These are phyloP conservation scores for Parachlorella kessleri DNA, from an alignment of 139 green algal species.

Conservation along the genomic window DNA sequence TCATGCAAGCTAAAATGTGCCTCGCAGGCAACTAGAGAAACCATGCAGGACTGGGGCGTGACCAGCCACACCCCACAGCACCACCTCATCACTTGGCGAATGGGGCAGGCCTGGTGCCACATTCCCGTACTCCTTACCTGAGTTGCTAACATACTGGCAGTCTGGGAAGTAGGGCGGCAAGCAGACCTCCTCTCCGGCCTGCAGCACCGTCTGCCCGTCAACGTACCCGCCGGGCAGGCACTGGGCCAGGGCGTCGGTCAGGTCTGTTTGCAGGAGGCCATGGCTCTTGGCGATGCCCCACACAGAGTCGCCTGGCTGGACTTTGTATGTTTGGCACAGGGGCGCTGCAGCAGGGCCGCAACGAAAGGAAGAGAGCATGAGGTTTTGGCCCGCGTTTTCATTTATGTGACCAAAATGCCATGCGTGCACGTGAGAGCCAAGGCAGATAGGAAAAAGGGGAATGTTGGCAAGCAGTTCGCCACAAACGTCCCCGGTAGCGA, in stretches of 20 bases:
- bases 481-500: too few species aligned
- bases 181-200: slow-evolving; percentile 34
- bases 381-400: too few species aligned
- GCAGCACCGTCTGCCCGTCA: slow-evolving; percentile 4
- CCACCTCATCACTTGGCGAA: too few species aligned
- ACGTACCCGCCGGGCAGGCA: neutral
- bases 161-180: slow-evolving; percentile 18
- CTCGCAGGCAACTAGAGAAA: too few species aligned
- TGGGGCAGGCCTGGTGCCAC: neutral
- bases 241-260: neutral
- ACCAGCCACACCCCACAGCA: too few species aligned
- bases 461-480: too few species aligned
- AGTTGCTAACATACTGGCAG: slow-evolving; percentile 18
- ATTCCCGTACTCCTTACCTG: slow-evolving; percentile 4
- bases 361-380: too few species aligned
- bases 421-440: too few species aligned
- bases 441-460: too few species aligned
- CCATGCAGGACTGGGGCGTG: too few species aligned
- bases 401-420: too few species aligned
- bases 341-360: neutral
- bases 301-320: slow-evolving; percentile 25
- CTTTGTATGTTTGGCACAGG: slow-evolving; percentile 27
- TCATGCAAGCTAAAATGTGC: too few species aligned
- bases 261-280: slow-evolving; percentile 15
- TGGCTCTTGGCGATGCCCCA: slow-evolving; percentile 20